These are phyloP conservation scores for Curvularia verruculosa DNA, from an alignment of 2,329 filamentous ascomycete species.

Conservation along the genomic window DNA sequence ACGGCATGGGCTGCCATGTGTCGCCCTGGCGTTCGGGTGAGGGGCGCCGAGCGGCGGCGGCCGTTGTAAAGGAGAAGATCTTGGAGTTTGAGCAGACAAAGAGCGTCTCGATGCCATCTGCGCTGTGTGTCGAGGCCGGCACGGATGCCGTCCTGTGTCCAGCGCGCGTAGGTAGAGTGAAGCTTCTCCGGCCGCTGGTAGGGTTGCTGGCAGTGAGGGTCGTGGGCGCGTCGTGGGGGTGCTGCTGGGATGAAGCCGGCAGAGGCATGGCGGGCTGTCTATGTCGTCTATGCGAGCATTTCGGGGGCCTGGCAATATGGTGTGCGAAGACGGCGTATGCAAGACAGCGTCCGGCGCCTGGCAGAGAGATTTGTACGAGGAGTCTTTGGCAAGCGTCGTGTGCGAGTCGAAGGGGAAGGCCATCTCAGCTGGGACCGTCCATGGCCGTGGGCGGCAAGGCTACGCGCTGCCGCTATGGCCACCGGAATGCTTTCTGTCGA, in stretches of 20 bases:
- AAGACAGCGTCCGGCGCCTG: slow-evolving; percentile 13
- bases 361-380: not conserved
- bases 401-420: slow-evolving; percentile 1
- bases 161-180: slow-evolving; percentile 55
- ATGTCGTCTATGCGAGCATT: slow-evolving; percentile 41
- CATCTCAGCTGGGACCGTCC: slow-evolving; percentile 9
- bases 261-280: slow-evolving; percentile 41
- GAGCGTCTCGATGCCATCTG: slow-evolving; percentile 67
- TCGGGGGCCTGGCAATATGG: slow-evolving; percentile 1
- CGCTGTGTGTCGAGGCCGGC: slow-evolving; percentile 49
- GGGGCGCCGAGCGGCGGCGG: slow-evolving; percentile 40
- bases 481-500: not conserved
- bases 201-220: slow-evolving; percentile 16
- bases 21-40: slow-evolving; percentile 48
- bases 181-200: slow-evolving; percentile 50
- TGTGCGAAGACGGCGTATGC: not conserved
- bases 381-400: slow-evolving; percentile 3
- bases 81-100: slow-evolving; percentile 76
- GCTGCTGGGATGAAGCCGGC: slow-evolving; percentile 36
- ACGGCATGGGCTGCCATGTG: slow-evolving; percentile 66
- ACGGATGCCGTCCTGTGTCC: slow-evolving; percentile 37
- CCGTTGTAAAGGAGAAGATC: slow-evolving; percentile 68
- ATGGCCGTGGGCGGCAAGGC: slow-evolving; percentile 16
- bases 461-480: slow-evolving; percentile 16
- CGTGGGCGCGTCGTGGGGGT: slow-evolving; percentile 35